Evolutionary conservation across 139 green algal genomes (phyloP), one percentile per base, ranked within the genome.

Genomic region (Micractinium conductrix): DNA sequence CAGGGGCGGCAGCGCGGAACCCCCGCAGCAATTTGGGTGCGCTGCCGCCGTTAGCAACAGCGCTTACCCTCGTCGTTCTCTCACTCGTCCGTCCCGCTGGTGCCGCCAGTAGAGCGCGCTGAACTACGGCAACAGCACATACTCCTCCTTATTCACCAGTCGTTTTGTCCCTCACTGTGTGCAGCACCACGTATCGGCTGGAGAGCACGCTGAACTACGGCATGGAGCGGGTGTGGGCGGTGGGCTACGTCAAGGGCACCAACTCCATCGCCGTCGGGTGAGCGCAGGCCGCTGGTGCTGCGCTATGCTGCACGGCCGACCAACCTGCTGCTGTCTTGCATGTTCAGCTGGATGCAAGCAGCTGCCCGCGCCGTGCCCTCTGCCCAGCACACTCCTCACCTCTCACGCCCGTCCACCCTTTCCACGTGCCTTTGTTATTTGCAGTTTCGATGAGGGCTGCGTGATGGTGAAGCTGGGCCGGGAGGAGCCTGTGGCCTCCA

Each of bases 401-500:
- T 44, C 40, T 5, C 70, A 8, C 3, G 6, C 40, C 8, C n/a
- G n/a, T n/a, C n/a, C n/a, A n/a, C n/a, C n/a, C n/a, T n/a, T n/a
- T n/a, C n/a, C n/a, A n/a, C n/a, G n/a, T n/a, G n/a, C n/a, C n/a
- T n/a, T n/a, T n/a, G n/a, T n/a, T n/a, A n/a, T n/a, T 4, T 62
- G 55, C 74, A 87, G 96, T 19, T 99, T 98, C 80, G 97, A 99
- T 75, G 97, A 99, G 89, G 97, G 97, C 63, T 93, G 87, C 6
- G 93, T 98, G 35, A 91, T 99, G 92, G 91, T 99, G 38, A 98
- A 98, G 88, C 89, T 97, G 82, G 97, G 97, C 5, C 91, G 96
- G 1, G 97, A 99, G 85, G 97, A 99, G 88, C 97, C 97, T 0
- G 95, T 99, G n/a, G 97, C 95, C 2, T 96, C 90, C 86, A 99